Evolutionary conservation across 2,329 filamentous ascomycete genomes (phyloP), one percentile per base, ranked within the genome.

Genomic region (Arthrinium phaeospermum): DNA sequence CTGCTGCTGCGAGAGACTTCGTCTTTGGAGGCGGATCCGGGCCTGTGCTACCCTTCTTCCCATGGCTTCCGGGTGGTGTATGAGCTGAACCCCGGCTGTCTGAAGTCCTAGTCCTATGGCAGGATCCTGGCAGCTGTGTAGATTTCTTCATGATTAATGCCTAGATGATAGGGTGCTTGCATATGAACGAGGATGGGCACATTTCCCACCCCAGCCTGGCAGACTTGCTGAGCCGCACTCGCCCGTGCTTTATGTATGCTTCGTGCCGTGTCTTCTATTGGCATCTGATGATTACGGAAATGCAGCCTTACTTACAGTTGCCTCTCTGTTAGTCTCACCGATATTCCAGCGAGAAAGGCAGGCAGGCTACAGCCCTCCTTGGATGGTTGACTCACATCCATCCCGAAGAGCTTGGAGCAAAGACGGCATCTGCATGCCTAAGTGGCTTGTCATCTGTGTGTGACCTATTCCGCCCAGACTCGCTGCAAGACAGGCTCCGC

Each of bases 321-420:
- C 57, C 34, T 51, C 8, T 37, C 34, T 64, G 57, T 41, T 64
- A 64, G 57, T 64, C 57, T 64, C 57, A 64, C 57, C 57, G 57
- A 64, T 41, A 64, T 64, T 41, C 53, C 53, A 34, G 10, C 13
- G 57, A 64, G 27, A 41, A 41, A 41, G 37, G 37, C 37, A 41
- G 37, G 13, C 57, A 64, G 57, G 57, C 57, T 64, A 30, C 30
- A n/a, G 34, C 27, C 53, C 16, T 37, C 30, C 12, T 34, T 7
- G 37, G 30, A 34, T 61, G 30, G 53, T 61, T 61, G 53, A 61
- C 53, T 61, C 53, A 61, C 27, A 57, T 30, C 13, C 34, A 10
- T 57, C 51, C 24, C 51, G 51, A 30, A 16, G 16, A 34, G 27
- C 27, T 19, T 30, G 51, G 51, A 13, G 51, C 7, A n/a, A 57